A percentile compares a stretch with the other conserved stretches of the same genome.
Evolutionary conservation across 257 asterid species (phyloP).

Genomic region (Solanum chiquidenum): DNA sequence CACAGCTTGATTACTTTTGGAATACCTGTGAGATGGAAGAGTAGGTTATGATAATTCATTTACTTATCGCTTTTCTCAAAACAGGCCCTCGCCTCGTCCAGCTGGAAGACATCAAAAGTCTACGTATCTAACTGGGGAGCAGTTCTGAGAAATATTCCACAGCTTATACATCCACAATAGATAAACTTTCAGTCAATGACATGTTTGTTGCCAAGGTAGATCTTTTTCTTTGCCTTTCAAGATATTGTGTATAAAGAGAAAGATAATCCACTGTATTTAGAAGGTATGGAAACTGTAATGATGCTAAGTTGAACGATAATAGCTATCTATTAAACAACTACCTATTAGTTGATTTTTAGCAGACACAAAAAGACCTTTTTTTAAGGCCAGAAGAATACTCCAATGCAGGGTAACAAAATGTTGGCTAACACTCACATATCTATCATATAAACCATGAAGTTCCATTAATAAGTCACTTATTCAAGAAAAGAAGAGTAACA

Average conservation of each 20-base stretch:
- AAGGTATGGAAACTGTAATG: not conserved
- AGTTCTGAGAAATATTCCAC: not conserved
- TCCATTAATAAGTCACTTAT: not conserved
- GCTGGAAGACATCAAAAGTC: not conserved
- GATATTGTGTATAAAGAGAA: not conserved
- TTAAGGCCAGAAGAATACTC: not conserved
- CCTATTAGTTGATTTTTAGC: not conserved
- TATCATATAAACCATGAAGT: not conserved
- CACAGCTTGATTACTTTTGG: constrained; percentile 10
- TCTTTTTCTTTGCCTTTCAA: not conserved
- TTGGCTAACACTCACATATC: not conserved
- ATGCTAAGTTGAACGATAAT: not conserved
- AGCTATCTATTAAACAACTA: not conserved
- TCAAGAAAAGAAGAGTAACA: not conserved
- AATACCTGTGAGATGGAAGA: constrained; percentile 6
- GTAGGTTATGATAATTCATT: not conserved
- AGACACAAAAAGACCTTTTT: not conserved
- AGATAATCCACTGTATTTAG: not conserved
- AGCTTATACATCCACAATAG: not conserved
- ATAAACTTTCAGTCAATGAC: not conserved
- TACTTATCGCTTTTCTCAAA: not conserved
- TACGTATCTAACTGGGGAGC: not conserved
- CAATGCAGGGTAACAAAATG: not conserved
- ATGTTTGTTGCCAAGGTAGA: not conserved
- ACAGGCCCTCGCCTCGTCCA: not conserved